Conservation (phyloP, 345 rosid genomes). For the Populus nigra region DNA sequence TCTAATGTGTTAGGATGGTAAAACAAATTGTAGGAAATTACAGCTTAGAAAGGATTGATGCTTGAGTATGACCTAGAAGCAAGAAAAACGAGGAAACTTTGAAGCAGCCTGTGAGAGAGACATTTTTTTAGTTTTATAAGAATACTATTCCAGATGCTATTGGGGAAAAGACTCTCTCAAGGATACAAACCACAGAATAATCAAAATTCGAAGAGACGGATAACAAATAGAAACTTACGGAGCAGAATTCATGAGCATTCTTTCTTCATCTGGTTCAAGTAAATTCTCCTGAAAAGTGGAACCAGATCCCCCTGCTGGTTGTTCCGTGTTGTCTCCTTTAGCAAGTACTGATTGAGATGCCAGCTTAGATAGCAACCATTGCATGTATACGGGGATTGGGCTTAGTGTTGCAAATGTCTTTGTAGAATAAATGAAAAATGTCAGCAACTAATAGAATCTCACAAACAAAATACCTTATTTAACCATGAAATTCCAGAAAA, state of each 20-base stretch:
- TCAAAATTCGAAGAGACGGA: background rate
- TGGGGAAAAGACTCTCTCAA: background rate
- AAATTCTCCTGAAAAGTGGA: slow-evolving; percentile 66
- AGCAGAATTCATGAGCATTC: slow-evolving; percentile 52
- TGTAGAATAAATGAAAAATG: slow-evolving; percentile 13
- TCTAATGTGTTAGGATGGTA: too few species aligned
- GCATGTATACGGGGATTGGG: slow-evolving; percentile 90
- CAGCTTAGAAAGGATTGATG: too few species aligned
- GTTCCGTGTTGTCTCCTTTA: slow-evolving; percentile 35
- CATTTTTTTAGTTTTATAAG: background rate
- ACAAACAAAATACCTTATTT: background rate
- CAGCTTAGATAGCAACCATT: slow-evolving; percentile 81
- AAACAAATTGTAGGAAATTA: too few species aligned
- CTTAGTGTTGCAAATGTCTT: slow-evolving; percentile 92
- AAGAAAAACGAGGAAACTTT: too few species aligned
- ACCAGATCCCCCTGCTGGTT: slow-evolving; percentile 37
- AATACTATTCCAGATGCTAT: background rate
- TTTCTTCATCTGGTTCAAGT: slow-evolving; percentile 83
- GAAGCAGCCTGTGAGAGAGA: background rate
- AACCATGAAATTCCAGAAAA: background rate
- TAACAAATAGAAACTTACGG: slow-evolving; percentile 31
- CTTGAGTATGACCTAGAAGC: too few species aligned
- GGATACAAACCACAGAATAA: background rate
- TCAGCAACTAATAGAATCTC: background rate
- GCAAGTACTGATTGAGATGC: slow-evolving; percentile 70